phyloP scores from a whole-genome alignment of 371 early-diverging fungal genomes.

The Zopfochytrium polystomum region DNA sequence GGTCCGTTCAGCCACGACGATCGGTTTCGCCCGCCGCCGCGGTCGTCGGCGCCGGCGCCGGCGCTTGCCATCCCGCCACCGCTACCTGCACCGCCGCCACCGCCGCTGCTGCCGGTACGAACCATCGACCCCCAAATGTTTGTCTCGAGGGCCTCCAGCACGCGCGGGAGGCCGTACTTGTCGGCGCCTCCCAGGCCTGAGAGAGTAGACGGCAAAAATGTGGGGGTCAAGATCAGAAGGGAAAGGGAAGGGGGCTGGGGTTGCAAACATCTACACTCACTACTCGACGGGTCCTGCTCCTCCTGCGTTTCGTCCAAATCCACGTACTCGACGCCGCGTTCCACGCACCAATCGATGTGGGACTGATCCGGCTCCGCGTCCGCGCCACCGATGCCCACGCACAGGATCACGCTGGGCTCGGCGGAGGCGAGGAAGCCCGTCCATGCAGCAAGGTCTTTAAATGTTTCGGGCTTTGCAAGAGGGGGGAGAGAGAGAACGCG shows the following conservation, averaged over 20 bases:
- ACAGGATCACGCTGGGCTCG: not conserved
- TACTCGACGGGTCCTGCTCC: not conserved
- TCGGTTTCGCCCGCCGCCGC: too few relatives aligned
- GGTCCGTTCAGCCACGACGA: too few relatives aligned
- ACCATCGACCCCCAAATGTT: not conserved
- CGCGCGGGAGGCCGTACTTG: not conserved
- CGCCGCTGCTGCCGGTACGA: not conserved
- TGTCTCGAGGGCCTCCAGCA: not conserved
- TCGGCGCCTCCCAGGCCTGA: not conserved
- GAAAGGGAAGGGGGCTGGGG: too few relatives aligned
- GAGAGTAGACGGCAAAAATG: too few relatives aligned
- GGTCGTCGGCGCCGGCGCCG: too few relatives aligned
- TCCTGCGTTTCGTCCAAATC: not conserved
- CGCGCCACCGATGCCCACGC: not conserved
- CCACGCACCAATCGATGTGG: not conserved
- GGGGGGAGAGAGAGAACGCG: too few relatives aligned
- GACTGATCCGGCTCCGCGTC: not conserved
- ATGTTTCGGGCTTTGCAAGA: not conserved
- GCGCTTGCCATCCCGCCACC: too few relatives aligned
- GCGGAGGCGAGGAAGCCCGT: not conserved
- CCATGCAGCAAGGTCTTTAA: not conserved
- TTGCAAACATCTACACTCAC: too few relatives aligned
- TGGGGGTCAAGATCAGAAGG: too few relatives aligned
- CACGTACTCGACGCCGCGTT: not conserved
- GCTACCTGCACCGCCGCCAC: not conserved